These are phyloP conservation scores for Rhexocercosporidium sp. DNA, from an alignment of 2,329 filamentous ascomycete genomes.

Conservation along the genomic window DNA sequence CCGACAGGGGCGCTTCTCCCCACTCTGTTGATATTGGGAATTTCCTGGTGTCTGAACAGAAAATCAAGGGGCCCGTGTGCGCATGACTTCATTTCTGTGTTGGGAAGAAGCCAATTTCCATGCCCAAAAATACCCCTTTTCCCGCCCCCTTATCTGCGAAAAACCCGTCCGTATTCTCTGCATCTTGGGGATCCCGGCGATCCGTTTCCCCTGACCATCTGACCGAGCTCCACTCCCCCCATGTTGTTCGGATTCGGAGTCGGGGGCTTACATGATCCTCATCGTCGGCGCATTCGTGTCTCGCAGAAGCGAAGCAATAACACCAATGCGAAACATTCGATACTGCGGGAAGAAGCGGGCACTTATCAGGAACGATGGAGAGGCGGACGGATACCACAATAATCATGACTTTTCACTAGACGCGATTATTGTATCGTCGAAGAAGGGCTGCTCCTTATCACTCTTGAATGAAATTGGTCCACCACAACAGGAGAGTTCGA, in stretches of 20 bases:
- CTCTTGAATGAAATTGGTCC: neutral
- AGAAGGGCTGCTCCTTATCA: neutral
- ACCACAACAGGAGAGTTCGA: neutral
- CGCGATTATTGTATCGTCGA: neutral
- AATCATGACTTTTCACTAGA: neutral
- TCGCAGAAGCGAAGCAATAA: constrained; percentile 1
- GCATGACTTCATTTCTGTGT: constrained; percentile 18
- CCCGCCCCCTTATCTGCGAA: neutral
- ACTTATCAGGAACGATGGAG: neutral
- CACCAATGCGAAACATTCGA: constrained; percentile 1
- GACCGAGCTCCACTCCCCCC: no score
- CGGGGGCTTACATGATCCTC: constrained; percentile 2
- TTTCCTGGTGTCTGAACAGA: neutral
- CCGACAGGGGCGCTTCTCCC: neutral
- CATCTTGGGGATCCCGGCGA: neutral
- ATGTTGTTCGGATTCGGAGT: neutral
- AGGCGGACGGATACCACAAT: neutral
- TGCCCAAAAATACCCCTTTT: constrained; percentile 3
- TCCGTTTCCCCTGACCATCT: neutral
- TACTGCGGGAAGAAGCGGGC: neutral
- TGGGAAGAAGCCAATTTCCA: constrained; percentile 5
- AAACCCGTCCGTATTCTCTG: neutral
- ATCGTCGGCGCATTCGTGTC: constrained; percentile 1
- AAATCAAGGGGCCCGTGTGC: constrained; percentile 6
- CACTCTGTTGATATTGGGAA: constrained; percentile 10